phyloP scores from a whole-genome alignment of 208 protist genomes.

The Trypanosoma caninum region DNA sequence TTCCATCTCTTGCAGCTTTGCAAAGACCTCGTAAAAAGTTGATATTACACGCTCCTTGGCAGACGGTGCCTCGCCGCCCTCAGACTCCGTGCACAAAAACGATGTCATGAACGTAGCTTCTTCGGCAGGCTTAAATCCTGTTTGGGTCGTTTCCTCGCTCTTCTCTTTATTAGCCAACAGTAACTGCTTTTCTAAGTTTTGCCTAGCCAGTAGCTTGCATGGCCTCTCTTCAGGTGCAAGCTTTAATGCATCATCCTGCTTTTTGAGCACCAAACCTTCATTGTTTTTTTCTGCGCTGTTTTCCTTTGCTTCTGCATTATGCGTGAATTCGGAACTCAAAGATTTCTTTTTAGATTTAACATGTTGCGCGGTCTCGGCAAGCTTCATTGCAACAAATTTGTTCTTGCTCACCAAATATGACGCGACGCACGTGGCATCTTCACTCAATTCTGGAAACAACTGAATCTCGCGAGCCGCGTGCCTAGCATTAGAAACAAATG shows the following conservation, averaged over 20 bases:
- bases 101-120: constrained; percentile 2
- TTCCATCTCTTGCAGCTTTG: constrained; percentile 73
- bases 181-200: background rate
- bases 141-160: background rate
- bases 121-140: background rate
- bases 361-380: constrained; percentile 49
- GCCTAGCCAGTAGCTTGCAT: background rate
- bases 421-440: background rate
- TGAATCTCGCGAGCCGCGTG: constrained; percentile 32
- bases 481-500: constrained; percentile 44
- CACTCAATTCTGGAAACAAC: constrained; percentile 23
- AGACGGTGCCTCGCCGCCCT: background rate
- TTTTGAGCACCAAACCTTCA: background rate
- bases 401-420: constrained; percentile 14
- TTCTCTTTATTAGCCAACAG: background rate
- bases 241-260: background rate
- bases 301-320: background rate
- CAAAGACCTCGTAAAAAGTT: constrained; percentile 73
- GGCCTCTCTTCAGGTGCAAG: background rate
- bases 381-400: constrained; percentile 42
- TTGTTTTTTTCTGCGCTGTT: background rate
- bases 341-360: constrained; percentile 12
- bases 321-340: background rate
- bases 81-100: background rate
- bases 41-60: constrained; percentile 1